A percentile compares a stretch with the other conserved stretches of the same genome.
Evolutionary conservation across 1,284 basidiomycete genomes (phyloP).

Genomic region (Polyporus tsugae): DNA sequence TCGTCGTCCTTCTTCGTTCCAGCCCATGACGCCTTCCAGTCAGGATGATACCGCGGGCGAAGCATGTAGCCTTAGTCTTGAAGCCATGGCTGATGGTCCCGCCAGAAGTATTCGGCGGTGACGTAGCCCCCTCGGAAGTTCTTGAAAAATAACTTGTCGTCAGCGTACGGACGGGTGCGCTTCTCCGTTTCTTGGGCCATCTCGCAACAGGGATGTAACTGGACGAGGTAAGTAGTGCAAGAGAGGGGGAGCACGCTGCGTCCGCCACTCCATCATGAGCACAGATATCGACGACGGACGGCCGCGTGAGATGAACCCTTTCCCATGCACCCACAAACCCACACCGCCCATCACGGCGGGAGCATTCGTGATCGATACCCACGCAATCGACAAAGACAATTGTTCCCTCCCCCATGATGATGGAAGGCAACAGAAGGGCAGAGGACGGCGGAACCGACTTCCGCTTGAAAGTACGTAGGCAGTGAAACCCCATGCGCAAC

Average conservation of each 20-base stretch:
- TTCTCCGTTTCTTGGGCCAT: background rate
- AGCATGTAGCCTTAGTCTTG: constrained; percentile 30
- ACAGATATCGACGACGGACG: background rate
- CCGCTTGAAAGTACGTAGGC: background rate
- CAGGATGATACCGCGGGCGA: constrained; percentile 29
- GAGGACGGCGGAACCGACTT: background rate
- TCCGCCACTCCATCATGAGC: background rate
- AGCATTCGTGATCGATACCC: background rate
- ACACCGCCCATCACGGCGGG: background rate
- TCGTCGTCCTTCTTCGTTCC: constrained; percentile 3
- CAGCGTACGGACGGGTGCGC: background rate
- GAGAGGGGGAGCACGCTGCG: background rate
- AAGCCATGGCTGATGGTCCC: constrained; percentile 28
- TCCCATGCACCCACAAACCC: background rate
- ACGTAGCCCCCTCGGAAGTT: background rate
- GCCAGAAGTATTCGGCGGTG: constrained; percentile 14
- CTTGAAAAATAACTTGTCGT: background rate
- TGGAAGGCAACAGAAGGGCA: background rate
- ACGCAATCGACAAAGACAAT: background rate
- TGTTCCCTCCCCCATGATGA: background rate
- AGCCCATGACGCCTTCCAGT: constrained; percentile 29
- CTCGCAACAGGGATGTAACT: background rate
- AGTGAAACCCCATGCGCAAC: background rate
- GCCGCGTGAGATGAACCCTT: background rate
- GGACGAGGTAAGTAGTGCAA: no score